Base-by-base conservation (phyloP, 2,329 filamentous ascomycete species). In the Arthrobotrys sinensis region DNA sequence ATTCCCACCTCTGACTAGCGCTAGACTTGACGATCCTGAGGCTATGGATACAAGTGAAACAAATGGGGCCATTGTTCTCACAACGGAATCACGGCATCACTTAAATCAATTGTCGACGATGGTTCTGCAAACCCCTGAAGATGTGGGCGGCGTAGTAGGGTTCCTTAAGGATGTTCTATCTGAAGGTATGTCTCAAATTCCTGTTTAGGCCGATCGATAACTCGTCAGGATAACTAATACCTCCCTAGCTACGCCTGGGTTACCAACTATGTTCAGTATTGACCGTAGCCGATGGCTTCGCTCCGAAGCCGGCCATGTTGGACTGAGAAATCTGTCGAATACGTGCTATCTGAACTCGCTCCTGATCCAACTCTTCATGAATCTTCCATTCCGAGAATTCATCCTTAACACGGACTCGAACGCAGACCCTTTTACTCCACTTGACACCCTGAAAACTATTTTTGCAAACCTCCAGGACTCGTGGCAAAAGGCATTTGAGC, bases 301-400 rank as follows among this genome's bases (percentile, higher is more conserved):
- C 79, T 90, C 93, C 1, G 85, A 89, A 0, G 92, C 92, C 79
- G 94, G 93, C 19, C 97, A 97, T 83, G 90, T 92, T n/a, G 96
- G 96, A 0, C 85, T 99, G n/a, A 89, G 89, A 71, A 99, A 99
- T 82, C 88, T 97, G 14, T 96, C 93, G 8, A 97, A 97, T 83
- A 98, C 96, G 0, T 99, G 96, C 85, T 99, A 99, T 83, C 88
- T 98, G 83, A 99, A 99, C 83, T 98, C 96, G 0, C 86, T 99
- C 0, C 88, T 98, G 78, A 95, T 94, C 0, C 96, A 99, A 83
- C 89, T 99, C 0, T 99, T 95, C 86, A 98, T 97, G 93, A 98
- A 99, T 83, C 85, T 92, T 14, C 88, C 90, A 5, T 98, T 99
- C 82, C 91, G 96, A 16, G 88, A 89, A 14, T 97, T 98, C 84